Evolutionary conservation across 257 asterid genomes (phyloP).

Genomic region (Eustoma russellianum): DNA sequence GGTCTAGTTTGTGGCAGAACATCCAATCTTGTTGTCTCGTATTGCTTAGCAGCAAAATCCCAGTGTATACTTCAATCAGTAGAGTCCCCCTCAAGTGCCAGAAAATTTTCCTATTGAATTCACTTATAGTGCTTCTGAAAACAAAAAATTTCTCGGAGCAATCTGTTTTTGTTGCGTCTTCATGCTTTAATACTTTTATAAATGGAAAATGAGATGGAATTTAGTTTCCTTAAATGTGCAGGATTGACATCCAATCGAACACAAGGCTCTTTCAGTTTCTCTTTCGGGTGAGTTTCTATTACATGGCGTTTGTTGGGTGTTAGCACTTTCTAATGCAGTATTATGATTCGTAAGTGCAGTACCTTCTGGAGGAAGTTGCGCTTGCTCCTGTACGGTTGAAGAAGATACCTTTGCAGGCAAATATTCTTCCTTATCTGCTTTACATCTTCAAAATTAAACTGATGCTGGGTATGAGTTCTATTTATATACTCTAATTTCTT

Average conservation of each 20-base stretch:
- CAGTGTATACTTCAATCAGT: too few species aligned
- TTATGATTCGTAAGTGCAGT: conserved; percentile 27
- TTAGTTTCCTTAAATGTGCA: conserved; percentile 16
- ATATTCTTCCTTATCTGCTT: not conserved
- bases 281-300: conserved; percentile 44
- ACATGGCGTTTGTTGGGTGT: not conserved
- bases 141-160: not conserved
- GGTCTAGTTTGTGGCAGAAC: too few species aligned
- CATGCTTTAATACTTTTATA: not conserved
- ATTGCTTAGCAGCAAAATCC: too few species aligned
- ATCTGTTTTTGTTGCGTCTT: not conserved
- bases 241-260: conserved; percentile 95
- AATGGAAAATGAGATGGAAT: not conserved
- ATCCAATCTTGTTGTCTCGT: too few species aligned
- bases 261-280: conserved; percentile 79
- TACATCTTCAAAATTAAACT: not conserved
- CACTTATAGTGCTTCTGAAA: not conserved
- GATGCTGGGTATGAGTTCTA: not conserved
- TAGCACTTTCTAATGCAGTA: not conserved
- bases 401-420: conserved; percentile 84
- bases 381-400: conserved; percentile 53
- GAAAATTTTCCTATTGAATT: not conserved
- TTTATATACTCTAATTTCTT: not conserved
- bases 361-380: conserved; percentile 85
- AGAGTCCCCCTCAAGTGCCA: too few species aligned